These are phyloP conservation scores for Epichloe sibirici DNA, from an alignment of 2,329 filamentous ascomycete species.

Conservation along the genomic window DNA sequence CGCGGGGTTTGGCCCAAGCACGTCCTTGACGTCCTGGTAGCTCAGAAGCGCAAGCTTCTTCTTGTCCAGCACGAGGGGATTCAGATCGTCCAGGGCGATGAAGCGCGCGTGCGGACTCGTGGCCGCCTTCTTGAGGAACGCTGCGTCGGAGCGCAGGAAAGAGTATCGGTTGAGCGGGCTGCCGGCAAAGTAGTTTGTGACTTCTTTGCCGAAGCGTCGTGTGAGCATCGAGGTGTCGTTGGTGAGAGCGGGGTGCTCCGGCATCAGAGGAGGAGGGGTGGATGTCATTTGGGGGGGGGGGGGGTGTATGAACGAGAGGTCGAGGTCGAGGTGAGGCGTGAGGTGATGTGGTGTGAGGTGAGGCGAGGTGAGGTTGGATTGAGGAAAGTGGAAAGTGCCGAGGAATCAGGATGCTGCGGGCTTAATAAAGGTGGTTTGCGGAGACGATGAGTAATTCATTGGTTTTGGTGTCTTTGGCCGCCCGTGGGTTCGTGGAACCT, in stretches of 20 bases:
- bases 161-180: constrained; percentile 68
- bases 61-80: constrained; percentile 51
- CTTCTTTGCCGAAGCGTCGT: constrained; percentile 65
- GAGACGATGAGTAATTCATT: neutral
- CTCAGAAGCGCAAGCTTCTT: constrained; percentile 54
- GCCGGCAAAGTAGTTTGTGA: constrained; percentile 75
- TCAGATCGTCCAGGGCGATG: constrained; percentile 66
- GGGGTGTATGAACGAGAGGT: neutral
- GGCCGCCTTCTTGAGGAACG: constrained; percentile 59
- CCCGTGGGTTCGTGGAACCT: too few relatives aligned
- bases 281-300: constrained; percentile 17
- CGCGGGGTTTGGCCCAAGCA: constrained; percentile 55
- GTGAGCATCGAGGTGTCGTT: constrained; percentile 55
- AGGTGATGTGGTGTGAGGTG: neutral
- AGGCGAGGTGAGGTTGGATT: too few relatives aligned
- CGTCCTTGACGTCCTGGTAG: constrained; percentile 53
- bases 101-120: constrained; percentile 55
- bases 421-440: neutral
- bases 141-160: constrained; percentile 59
- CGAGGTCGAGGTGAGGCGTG: neutral
- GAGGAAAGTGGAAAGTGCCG: too few relatives aligned
- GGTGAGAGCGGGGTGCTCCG: constrained; percentile 31
- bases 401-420: neutral
- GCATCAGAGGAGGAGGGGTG: constrained; percentile 20
- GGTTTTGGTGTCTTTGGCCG: neutral